Percentiles rank a stretch among this genome's conserved stretches.
phyloP scores from a whole-genome alignment of 768 basidiomycete species.

The Xerocomellus chrysenteron region DNA sequence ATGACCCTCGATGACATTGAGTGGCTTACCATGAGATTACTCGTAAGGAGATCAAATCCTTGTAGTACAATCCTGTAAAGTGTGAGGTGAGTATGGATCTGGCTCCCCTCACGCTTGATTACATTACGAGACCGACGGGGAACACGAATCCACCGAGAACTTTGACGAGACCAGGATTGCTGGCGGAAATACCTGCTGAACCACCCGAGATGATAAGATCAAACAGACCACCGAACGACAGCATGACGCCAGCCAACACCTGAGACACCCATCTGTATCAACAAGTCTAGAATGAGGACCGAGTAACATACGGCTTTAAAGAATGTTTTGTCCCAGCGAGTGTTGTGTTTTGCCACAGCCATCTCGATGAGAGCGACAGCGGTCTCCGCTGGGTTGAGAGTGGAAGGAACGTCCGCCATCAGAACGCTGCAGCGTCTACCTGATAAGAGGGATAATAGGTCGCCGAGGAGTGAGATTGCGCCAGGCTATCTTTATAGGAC shows the following conservation, averaged over 20 bases:
- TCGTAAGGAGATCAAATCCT: slow-evolving; percentile 68
- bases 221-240: slow-evolving; percentile 72
- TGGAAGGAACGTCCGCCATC: slow-evolving; percentile 37
- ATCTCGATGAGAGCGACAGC: slow-evolving; percentile 55
- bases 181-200: slow-evolving; percentile 44
- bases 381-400: slow-evolving; percentile 59
- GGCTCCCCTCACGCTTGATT: slow-evolving; percentile 8
- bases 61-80: slow-evolving; percentile 64
- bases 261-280: slow-evolving; percentile 22
- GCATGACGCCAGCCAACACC: slow-evolving; percentile 69
- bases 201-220: slow-evolving; percentile 62
- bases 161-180: slow-evolving; percentile 69
- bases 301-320: slow-evolving; percentile 61
- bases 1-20: neutral
- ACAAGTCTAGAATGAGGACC: neutral
- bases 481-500: slow-evolving; percentile 19
- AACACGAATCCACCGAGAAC: slow-evolving; percentile 67
- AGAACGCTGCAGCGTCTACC: neutral
- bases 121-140: slow-evolving; percentile 79
- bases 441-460: slow-evolving; percentile 2
- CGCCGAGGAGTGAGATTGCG: neutral
- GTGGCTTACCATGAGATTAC: slow-evolving; percentile 66
- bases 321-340: slow-evolving; percentile 59
- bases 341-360: slow-evolving; percentile 62
- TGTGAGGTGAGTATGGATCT: neutral